Evolutionary conservation across 2,329 filamentous ascomycete species (phyloP), one percentile per base, ranked within the genome.

Genomic region (Botrytis fragariae): DNA sequence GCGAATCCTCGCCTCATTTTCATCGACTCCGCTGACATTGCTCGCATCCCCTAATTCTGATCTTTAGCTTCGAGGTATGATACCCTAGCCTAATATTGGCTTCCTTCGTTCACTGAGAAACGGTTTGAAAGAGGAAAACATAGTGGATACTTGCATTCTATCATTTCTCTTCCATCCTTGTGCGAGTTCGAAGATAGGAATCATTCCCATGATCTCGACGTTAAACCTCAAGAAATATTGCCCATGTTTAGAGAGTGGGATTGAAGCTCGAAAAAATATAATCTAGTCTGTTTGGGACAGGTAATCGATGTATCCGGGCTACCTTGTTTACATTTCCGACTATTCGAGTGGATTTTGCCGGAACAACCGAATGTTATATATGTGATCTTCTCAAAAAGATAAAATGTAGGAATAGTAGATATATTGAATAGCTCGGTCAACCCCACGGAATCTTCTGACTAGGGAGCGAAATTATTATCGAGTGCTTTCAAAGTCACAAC

Each of bases 31-130:
- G 25, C 3, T 61, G 1, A 6, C 10, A n/a, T 25, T 25, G 0
- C 22, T 32, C 4, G 37, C 1, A 61, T 16, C 5, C 2, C 20
- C 6, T 39, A 9, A 16, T 9, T 39, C 16, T n/a, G 1, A 14
- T n/a, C 6, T 48, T n/a, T 3, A 39, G 22, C 22, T 14, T n/a
- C 22, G 35, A 61, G n/a, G 12, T 61, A 25, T 16, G 25, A 20
- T 10, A 32, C 7, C 44, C 0, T 45, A 45, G 7, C 8, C 44
- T 1, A n/a, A 22, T 4, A 0, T 2, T 22, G 1, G 7, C 35
- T 1, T 22, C 4, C 4, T 10, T 8, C 10, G 12, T 45, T 14
- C 18, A 16, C 12, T 7, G 0, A 18, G 42, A 48, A 18, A n/a
- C 18, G 1, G 0, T 4, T 39, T 10, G 18, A 10, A 29, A 64